Evolutionary conservation across 1,284 basidiomycete genomes (phyloP).

Genomic region (Takashimella tepidaria): DNA sequence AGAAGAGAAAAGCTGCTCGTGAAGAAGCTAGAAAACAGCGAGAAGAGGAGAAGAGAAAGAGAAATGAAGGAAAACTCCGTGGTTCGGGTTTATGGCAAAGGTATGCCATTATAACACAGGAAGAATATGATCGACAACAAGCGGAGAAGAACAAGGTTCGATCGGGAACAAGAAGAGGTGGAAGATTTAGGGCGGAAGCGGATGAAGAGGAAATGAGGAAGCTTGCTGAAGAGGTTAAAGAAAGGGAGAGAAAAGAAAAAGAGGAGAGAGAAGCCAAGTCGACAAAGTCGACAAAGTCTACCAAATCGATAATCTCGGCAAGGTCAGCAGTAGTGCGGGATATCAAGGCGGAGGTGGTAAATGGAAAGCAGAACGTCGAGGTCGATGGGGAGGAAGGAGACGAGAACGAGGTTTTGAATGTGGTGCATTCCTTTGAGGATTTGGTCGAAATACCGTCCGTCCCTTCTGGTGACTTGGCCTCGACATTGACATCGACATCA

Average conservation of each 20-base stretch:
- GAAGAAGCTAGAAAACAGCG: conserved; percentile 15
- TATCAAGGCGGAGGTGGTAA: no score
- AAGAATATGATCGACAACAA: conserved; percentile 23
- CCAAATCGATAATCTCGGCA: no score
- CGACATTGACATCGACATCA: no score
- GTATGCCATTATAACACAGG: conserved; percentile 31
- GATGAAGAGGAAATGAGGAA: conserved; percentile 18
- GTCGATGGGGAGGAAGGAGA: no score
- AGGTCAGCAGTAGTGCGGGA: no score
- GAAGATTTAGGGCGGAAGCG: conserved; percentile 14
- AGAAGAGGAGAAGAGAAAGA: conserved; percentile 25
- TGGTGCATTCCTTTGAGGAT: no score
- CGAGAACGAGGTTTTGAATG: no score
- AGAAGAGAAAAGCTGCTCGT: conserved; percentile 10
- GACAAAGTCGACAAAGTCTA: no score
- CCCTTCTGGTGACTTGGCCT: no score
- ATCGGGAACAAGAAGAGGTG: conserved; percentile 35
- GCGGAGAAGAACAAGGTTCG: conserved; percentile 23
- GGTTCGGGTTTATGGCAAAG: conserved; percentile 36
- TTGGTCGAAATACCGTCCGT: no score
- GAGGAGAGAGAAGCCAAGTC: no score
- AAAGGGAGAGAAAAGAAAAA: conserved; percentile 7
- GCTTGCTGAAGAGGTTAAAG: conserved; percentile 9
- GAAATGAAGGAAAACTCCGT: conserved; percentile 29
- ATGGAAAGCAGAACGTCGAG: no score